A percentile compares a stretch with the other conserved stretches of the same genome.
Evolutionary conservation across 2,329 filamentous ascomycete species (phyloP).

Genomic region (Nannizzia gypsea): DNA sequence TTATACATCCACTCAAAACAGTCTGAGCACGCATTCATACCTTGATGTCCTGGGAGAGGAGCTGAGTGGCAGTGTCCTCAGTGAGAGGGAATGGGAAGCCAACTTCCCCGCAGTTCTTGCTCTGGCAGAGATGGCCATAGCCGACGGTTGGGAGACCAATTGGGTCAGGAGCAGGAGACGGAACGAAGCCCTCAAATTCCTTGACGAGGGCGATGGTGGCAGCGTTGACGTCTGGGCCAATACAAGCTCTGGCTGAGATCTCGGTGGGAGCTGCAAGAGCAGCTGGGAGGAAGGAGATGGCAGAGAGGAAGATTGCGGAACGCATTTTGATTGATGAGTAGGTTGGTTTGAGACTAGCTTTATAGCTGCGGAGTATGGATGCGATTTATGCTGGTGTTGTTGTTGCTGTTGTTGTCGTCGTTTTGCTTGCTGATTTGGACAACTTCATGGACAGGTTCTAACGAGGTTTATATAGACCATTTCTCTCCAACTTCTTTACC

Average conservation of each 20-base stretch:
- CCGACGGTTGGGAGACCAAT: constrained; percentile 40
- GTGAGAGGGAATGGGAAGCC: constrained; percentile 37
- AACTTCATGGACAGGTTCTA: neutral
- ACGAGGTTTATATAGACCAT: constrained; percentile 1
- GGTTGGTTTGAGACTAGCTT: neutral
- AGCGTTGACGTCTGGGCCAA: constrained; percentile 22
- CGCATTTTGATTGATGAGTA: constrained; percentile 33
- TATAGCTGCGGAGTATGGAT: neutral
- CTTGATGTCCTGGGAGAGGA: constrained; percentile 33
- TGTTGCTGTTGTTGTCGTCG: neutral
- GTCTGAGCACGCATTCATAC: constrained; percentile 16
- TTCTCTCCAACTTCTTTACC: neutral
- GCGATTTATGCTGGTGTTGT: neutral
- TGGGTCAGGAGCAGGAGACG: constrained; percentile 28
- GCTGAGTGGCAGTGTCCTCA: constrained; percentile 28
- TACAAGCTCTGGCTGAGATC: constrained; percentile 10
- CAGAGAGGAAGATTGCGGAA: constrained; percentile 32
- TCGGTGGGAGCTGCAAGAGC: constrained; percentile 3
- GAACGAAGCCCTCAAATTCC: constrained; percentile 27
- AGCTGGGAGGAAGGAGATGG: constrained; percentile 24
- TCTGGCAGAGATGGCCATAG: constrained; percentile 40
- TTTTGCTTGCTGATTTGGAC: neutral
- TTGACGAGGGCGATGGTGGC: constrained; percentile 29
- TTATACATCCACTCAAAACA: neutral
- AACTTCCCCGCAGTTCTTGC: constrained; percentile 28